Evolutionary conservation across 345 rosid species (phyloP).

Genomic region (Excoecaria cochinchinensis): DNA sequence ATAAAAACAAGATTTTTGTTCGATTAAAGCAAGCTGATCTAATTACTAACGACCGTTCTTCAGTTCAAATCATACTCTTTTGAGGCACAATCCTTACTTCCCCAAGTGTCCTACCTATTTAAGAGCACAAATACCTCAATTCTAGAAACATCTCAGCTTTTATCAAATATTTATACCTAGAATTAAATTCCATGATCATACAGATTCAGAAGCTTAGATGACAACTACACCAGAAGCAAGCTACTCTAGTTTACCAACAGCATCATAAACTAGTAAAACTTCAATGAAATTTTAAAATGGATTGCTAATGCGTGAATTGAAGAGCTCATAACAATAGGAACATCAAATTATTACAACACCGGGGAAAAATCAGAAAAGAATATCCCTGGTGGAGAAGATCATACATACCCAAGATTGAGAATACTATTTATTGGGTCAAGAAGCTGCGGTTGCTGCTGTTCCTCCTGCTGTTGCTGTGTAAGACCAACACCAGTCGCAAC

Average conservation of each 20-base stretch:
- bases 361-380: not conserved
- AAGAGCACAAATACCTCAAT: not conserved
- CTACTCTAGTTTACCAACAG: not conserved
- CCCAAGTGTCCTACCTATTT: not conserved
- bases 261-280: not conserved
- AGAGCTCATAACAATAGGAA: not conserved
- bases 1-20: not conserved
- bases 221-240: not conserved
- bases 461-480: slow-evolving; percentile 55
- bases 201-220: not conserved
- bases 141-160: too few species aligned
- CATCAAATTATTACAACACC: too few species aligned
- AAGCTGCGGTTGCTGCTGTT: slow-evolving; percentile 61
- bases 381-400: slow-evolving; percentile 25
- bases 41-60: not conserved
- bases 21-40: not conserved
- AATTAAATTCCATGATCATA: not conserved
- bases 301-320: not conserved
- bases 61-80: not conserved
- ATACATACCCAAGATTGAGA: slow-evolving; percentile 72
- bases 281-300: not conserved
- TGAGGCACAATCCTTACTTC: not conserved
- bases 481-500: slow-evolving; percentile 49
- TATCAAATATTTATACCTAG: not conserved
- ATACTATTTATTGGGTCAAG: slow-evolving; percentile 84